Evolutionary conservation across 2,329 filamentous ascomycete genomes (phyloP).

Genomic region (Cytospora leucostoma): DNA sequence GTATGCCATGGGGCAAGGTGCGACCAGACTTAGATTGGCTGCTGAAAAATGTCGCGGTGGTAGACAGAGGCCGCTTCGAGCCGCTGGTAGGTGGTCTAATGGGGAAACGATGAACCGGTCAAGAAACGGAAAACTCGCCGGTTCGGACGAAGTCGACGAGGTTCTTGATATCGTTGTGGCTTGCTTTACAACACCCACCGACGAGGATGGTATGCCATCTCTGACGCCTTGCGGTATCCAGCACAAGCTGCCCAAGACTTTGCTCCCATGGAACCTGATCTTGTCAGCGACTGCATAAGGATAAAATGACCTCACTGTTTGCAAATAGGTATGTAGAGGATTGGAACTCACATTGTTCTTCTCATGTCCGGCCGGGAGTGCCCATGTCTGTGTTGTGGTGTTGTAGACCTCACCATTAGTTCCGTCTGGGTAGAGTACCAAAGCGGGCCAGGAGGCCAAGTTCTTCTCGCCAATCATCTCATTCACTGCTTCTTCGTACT

Average conservation of each 20-base stretch:
- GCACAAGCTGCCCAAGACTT: constrained; percentile 46
- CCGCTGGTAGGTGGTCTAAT: not conserved
- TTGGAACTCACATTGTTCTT: constrained; percentile 32
- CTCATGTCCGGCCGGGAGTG: constrained; percentile 39
- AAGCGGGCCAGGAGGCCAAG: constrained; percentile 47
- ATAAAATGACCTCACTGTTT: too few species aligned
- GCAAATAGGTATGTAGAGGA: not conserved
- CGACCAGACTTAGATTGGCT: too few species aligned
- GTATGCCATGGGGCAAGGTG: too few species aligned
- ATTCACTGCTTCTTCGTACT: constrained; percentile 53
- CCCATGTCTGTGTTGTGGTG: constrained; percentile 63
- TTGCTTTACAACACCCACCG: constrained; percentile 56
- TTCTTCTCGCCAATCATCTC: constrained; percentile 40
- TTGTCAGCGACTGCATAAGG: not conserved
- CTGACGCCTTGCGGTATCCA: constrained; percentile 38
- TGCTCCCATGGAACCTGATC: constrained; percentile 47
- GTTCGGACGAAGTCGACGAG: constrained; percentile 16
- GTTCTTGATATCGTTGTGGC: constrained; percentile 33
- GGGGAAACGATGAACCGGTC: not conserved
- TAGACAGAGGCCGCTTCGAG: not conserved
- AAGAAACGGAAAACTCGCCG: not conserved
- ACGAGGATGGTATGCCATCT: constrained; percentile 51
- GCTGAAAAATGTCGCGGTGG: too few species aligned
- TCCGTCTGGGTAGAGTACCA: constrained; percentile 69
- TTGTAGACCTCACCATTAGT: constrained; percentile 70